These are phyloP conservation scores for Cylindrotheca closterium DNA, from an alignment of 108 stramenopile genomes.

Conservation along the genomic window DNA sequence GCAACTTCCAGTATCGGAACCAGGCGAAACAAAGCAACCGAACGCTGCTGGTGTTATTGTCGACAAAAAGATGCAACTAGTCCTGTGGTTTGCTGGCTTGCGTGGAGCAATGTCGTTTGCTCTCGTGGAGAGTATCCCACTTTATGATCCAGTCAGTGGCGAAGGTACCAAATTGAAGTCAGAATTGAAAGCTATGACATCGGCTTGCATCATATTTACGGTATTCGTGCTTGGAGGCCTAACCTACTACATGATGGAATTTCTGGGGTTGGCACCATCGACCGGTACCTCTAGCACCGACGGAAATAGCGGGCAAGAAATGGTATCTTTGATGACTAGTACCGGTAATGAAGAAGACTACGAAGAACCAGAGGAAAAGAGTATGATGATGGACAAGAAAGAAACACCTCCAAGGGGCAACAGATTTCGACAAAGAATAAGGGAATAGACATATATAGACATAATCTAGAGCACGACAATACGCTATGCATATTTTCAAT, in stretches of 20 bases:
- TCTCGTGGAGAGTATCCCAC: conserved; percentile 85
- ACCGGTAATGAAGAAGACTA: background rate
- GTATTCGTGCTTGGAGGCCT: conserved; percentile 82
- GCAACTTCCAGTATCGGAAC: background rate
- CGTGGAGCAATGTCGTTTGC: conserved; percentile 91
- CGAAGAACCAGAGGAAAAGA: background rate
- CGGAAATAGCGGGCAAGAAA: conserved; percentile 8
- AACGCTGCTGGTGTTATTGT: conserved; percentile 60
- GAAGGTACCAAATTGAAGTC: conserved; percentile 82
- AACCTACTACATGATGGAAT: conserved; percentile 78
- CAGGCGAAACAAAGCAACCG: conserved; percentile 1
- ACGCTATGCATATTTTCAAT: background rate
- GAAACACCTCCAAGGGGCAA: conserved; percentile 2
- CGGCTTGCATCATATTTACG: conserved; percentile 85
- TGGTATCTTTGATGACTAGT: conserved; percentile 19
- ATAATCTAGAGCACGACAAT: too few species aligned
- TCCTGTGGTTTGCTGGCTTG: conserved; percentile 83
- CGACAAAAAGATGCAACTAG: conserved; percentile 79
- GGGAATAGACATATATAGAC: too few species aligned
- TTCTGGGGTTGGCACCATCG: conserved; percentile 57
- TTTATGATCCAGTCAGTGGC: conserved; percentile 74
- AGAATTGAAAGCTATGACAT: conserved; percentile 88
- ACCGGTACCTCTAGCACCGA: background rate
- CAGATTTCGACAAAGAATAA: background rate
- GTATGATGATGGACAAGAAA: background rate